Percentiles rank a stretch among this genome's conserved stretches.
Evolutionary conservation across 2,329 filamentous ascomycete genomes (phyloP).

Genomic region (Ceratocystis ficicola): DNA sequence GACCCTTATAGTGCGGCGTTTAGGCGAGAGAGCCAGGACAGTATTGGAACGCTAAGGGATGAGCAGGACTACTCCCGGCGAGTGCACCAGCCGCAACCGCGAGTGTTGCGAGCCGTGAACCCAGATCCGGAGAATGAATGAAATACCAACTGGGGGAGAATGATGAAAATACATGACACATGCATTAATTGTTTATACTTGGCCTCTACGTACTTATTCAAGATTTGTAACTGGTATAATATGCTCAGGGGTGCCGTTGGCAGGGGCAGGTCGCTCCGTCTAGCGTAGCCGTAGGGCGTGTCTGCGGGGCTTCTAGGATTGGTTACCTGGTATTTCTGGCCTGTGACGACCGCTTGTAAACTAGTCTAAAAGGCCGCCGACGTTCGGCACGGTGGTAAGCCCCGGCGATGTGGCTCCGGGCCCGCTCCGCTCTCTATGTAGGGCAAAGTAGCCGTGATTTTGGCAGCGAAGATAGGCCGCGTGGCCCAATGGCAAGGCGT

Average conservation of each 20-base stretch:
- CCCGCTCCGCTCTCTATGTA: not conserved
- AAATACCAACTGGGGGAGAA: not conserved
- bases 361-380: no score
- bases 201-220: not conserved
- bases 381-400: no score
- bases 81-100: constrained; percentile 42
- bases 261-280: not conserved
- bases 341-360: no score
- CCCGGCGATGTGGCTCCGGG: no score
- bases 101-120: constrained; percentile 51
- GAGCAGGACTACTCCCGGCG: constrained; percentile 53
- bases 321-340: no score
- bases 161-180: not conserved
- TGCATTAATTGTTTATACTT: not conserved
- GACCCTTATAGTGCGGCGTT: constrained; percentile 46
- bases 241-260: not conserved
- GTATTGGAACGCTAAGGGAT: constrained; percentile 50
- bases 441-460: not conserved
- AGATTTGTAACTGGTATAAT: not conserved
- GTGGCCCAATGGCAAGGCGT: constrained; percentile 19
- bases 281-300: no score
- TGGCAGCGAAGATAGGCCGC: not conserved
- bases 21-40: constrained; percentile 47
- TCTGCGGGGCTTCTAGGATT: not conserved
- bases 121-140: constrained; percentile 39